Evolutionary conservation across 208 protist species (phyloP).

Genomic region (Crithidia mellificae): DNA sequence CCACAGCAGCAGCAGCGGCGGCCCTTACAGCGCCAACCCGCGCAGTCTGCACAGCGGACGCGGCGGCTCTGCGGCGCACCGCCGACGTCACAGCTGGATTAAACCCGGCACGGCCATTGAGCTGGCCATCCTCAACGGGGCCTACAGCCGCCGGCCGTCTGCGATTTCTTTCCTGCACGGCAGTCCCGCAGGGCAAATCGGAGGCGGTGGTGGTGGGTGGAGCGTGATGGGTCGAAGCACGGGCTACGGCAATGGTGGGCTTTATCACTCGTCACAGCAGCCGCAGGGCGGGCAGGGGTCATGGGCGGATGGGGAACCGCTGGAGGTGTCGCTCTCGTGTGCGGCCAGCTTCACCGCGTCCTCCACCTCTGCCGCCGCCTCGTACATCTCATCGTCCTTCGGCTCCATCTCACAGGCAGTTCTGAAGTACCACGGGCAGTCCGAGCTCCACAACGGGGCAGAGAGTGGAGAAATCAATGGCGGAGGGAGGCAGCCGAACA

Average conservation of each 20-base stretch:
- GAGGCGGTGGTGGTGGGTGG: neutral
- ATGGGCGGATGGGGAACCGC: neutral
- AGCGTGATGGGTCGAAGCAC: constrained; percentile 3
- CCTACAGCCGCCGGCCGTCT: constrained; percentile 7
- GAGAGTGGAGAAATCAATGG: neutral
- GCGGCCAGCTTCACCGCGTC: constrained; percentile 30
- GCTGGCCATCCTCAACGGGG: constrained; percentile 11
- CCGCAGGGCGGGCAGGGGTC: no score
- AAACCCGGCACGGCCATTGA: constrained; percentile 30
- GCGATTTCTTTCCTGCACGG: neutral
- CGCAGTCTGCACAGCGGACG: no score
- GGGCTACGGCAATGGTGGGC: neutral
- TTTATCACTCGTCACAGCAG: no score
- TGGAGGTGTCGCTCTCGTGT: constrained; percentile 32
- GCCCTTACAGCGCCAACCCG: no score
- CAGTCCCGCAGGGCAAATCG: no score
- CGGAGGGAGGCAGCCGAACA: neutral
- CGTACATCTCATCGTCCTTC: constrained; percentile 31
- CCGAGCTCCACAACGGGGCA: neutral
- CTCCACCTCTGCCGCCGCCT: constrained; percentile 19
- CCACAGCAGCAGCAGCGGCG: neutral
- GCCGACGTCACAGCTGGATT: constrained; percentile 13
- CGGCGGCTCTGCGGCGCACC: neutral
- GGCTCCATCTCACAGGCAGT: constrained; percentile 13
- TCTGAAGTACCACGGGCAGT: neutral